These are phyloP conservation scores for Poa annua DNA, from an alignment of 176 grass and related monocot genomes.

Conservation along the genomic window DNA sequence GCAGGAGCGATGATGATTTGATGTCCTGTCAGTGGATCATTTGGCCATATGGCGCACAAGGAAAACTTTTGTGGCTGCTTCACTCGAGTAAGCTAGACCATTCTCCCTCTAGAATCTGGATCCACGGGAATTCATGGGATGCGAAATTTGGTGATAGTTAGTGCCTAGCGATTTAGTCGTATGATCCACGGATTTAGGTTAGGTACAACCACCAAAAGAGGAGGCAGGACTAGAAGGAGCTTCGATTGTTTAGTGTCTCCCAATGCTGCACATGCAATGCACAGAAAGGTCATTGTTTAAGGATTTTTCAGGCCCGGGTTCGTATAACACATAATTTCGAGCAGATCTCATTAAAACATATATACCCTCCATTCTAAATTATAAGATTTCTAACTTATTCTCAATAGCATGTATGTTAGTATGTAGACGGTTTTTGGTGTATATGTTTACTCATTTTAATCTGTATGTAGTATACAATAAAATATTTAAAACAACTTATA, in stretches of 20 bases:
- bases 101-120: neutral
- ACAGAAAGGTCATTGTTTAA: neutral
- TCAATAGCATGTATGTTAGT: too few relatives aligned
- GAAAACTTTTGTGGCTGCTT: neutral
- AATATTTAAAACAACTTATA: too few relatives aligned
- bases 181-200: slow-evolving; percentile 23
- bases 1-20: neutral
- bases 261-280: neutral
- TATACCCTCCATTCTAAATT: too few relatives aligned
- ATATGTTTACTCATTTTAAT: too few relatives aligned
- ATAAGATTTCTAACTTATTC: too few relatives aligned
- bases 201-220: slow-evolving; percentile 34
- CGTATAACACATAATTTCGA: neutral
- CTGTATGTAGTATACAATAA: too few relatives aligned
- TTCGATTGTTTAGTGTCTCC: slow-evolving; percentile 3
- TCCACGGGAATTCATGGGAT: neutral
- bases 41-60: neutral
- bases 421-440: too few relatives aligned
- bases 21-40: neutral
- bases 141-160: neutral
- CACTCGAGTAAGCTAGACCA: neutral
- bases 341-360: neutral
- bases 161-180: neutral
- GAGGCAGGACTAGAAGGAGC: neutral
- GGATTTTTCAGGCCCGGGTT: neutral